phyloP scores from a whole-genome alignment of 1,284 basidiomycete genomes.

The Heterobasidion annosum region DNA sequence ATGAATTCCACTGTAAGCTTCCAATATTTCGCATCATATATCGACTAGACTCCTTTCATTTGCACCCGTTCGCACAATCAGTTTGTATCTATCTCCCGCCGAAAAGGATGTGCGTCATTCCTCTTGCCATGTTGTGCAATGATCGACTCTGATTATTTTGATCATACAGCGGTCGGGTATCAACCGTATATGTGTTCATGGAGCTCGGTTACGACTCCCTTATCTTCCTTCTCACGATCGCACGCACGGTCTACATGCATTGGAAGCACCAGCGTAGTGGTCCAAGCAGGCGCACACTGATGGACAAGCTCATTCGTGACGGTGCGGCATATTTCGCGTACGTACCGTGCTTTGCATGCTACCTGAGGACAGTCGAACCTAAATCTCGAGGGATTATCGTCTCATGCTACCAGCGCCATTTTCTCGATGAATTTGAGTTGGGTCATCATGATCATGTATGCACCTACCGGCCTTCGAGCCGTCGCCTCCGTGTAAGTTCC shows the following conservation, averaged over 20 bases:
- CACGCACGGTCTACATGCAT: constrained; percentile 12
- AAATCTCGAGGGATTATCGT: background rate
- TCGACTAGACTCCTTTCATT: background rate
- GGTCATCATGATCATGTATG: constrained; percentile 13
- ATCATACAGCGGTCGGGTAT: constrained; percentile 5
- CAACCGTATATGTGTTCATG: constrained; percentile 11
- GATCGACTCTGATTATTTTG: background rate
- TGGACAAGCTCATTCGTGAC: constrained; percentile 9
- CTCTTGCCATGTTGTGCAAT: background rate
- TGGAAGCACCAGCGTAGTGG: constrained; percentile 3
- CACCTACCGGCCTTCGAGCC: constrained; percentile 11
- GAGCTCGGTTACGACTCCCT: constrained; percentile 12
- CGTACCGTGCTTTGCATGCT: background rate
- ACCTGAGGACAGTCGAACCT: background rate
- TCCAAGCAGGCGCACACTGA: background rate
- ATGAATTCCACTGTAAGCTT: constrained; percentile 11
- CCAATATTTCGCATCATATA: background rate
- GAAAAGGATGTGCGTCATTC: constrained; percentile 7
- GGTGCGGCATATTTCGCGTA: constrained; percentile 13
- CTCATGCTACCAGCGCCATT: constrained; percentile 7
- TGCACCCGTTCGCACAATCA: background rate
- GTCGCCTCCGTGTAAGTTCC: constrained; percentile 10
- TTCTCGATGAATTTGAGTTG: constrained; percentile 12
- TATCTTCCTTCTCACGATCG: constrained; percentile 11
- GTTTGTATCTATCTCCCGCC: constrained; percentile 13